These are phyloP conservation scores for Lophiostoma macrostomum DNA, from an alignment of 495 filamentous ascomycete genomes.

Conservation along the genomic window DNA sequence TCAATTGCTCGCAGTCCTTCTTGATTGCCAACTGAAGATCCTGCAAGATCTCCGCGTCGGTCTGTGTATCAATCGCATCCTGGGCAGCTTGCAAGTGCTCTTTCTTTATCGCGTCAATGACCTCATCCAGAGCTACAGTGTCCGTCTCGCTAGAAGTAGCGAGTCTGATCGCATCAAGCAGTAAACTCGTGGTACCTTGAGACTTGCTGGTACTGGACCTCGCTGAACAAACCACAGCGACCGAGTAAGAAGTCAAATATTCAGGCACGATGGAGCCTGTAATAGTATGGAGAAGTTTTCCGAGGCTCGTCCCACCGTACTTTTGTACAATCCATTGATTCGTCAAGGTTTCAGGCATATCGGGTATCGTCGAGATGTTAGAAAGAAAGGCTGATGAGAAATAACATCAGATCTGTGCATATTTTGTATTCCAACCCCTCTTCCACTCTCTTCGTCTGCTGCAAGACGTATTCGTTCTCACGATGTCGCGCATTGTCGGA, in stretches of 20 bases:
- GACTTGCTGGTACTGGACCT: slow-evolving; percentile 26
- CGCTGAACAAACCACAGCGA: slow-evolving; percentile 40
- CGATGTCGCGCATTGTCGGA: too few species aligned
- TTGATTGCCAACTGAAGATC: slow-evolving; percentile 32
- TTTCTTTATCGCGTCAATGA: slow-evolving; percentile 39
- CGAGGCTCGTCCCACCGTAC: slow-evolving; percentile 46
- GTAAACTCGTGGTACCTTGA: slow-evolving; percentile 39
- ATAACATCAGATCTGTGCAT: too few species aligned
- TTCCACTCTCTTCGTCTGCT: too few species aligned
- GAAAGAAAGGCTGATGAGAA: too few species aligned
- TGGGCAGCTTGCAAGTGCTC: slow-evolving; percentile 36
- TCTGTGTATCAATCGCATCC: slow-evolving; percentile 2
- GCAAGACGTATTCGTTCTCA: too few species aligned
- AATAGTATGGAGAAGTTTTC: slow-evolving; percentile 42
- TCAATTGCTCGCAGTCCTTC: slow-evolving; percentile 41
- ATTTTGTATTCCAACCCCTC: too few species aligned
- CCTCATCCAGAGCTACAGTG: slow-evolving; percentile 36
- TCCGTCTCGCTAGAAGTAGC: slow-evolving; percentile 34
- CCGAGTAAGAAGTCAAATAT: slow-evolving; percentile 35
- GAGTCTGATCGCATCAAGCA: slow-evolving; percentile 40
- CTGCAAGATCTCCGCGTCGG: slow-evolving; percentile 22
- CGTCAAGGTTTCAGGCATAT: not conserved
- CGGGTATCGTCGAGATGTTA: not conserved
- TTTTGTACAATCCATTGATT: slow-evolving; percentile 47
- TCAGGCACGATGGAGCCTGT: slow-evolving; percentile 41